Evolutionary conservation across 345 rosid species (phyloP).

Genomic region (Acer saccharum): DNA sequence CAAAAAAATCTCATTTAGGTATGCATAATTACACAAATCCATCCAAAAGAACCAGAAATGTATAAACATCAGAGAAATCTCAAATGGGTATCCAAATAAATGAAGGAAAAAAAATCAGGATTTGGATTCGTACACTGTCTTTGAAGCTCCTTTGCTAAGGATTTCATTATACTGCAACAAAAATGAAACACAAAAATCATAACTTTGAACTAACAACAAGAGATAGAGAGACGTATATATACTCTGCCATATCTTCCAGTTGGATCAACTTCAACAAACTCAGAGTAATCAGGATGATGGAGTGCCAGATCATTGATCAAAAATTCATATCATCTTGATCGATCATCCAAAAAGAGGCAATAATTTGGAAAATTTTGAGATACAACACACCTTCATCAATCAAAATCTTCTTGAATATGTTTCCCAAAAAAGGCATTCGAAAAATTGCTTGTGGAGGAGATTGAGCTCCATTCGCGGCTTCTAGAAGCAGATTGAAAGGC

Average conservation of each 20-base stretch:
- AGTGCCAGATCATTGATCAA: no score
- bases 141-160: conserved; percentile 96
- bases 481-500: no score
- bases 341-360: no score
- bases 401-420: no score
- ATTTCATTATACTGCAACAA: conserved; percentile 79
- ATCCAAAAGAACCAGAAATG: not conserved
- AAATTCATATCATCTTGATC: no score
- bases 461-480: no score
- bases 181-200: conserved; percentile 15
- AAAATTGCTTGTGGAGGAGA: no score
- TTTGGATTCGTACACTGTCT: conserved; percentile 73
- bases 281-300: conserved; percentile 40
- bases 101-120: conserved; percentile 15
- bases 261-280: conserved; percentile 97
- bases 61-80: conserved; percentile 12
- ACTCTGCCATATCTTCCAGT: conserved; percentile 98
- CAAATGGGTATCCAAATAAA: conserved; percentile 25
- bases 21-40: conserved; percentile 4
- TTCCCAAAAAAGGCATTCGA: no score
- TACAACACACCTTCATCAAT: no score
- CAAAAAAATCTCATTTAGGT: not conserved
- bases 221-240: conserved; percentile 15
- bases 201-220: conserved; percentile 7
- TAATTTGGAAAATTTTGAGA: no score